A percentile compares a stretch with the other conserved stretches of the same genome.
Evolutionary conservation across 2,329 filamentous ascomycete genomes (phyloP).

Genomic region (Cladorrhinum sp.): DNA sequence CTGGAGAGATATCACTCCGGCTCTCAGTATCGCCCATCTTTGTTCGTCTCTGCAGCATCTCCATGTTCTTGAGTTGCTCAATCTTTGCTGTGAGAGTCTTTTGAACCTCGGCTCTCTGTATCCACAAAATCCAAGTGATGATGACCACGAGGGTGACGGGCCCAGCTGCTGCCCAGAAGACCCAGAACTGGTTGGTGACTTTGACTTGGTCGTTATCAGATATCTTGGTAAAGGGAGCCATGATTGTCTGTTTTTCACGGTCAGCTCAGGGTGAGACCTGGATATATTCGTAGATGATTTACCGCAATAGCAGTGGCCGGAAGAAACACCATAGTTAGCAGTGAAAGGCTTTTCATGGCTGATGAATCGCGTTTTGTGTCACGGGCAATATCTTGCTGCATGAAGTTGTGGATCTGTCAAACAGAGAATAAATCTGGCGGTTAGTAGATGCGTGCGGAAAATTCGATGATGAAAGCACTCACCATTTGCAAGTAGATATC

Average conservation of each 20-base stretch:
- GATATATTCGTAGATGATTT: too few relatives aligned
- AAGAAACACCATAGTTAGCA: constrained; percentile 1
- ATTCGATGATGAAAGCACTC: neutral
- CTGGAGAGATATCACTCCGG: too few relatives aligned
- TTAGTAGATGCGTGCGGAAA: neutral
- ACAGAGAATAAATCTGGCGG: neutral
- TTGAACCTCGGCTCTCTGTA: neutral
- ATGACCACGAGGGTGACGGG: neutral
- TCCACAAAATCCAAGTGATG: neutral
- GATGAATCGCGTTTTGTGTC: constrained; percentile 1
- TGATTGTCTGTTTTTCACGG: constrained; percentile 1
- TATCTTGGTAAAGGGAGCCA: constrained; percentile 1
- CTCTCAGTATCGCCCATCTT: neutral
- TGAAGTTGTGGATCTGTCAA: neutral
- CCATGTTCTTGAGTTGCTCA: neutral
- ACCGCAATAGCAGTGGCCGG: constrained; percentile 2
- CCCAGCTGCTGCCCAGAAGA: neutral
- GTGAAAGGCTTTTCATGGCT: neutral
- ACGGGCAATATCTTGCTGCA: constrained; percentile 2
- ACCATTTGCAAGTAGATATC: neutral
- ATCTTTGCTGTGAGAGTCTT: neutral
- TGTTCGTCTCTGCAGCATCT: neutral
- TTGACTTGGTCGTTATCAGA: neutral
- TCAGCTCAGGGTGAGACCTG: too few relatives aligned
- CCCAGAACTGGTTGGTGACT: constrained; percentile 1